These are phyloP conservation scores for Fraxinus albicans DNA, from an alignment of 305 asterid species.

Conservation along the genomic window DNA sequence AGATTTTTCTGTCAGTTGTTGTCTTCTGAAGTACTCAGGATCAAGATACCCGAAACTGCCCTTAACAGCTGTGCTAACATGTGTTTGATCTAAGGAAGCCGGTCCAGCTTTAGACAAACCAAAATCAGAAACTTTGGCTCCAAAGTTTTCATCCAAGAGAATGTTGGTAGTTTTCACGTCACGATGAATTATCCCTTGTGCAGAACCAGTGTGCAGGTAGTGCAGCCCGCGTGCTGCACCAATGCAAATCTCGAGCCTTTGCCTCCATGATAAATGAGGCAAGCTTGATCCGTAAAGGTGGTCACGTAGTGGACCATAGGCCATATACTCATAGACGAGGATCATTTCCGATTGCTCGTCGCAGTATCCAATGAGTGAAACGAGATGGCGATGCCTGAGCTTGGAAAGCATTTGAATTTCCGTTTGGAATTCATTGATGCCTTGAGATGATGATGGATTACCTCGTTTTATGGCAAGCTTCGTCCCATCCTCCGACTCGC, in stretches of 20 bases:
- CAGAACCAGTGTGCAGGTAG: constrained; percentile 87
- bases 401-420: constrained; percentile 78
- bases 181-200: constrained; percentile 84
- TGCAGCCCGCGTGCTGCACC: constrained; percentile 88
- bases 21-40: constrained; percentile 92
- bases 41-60: constrained; percentile 95
- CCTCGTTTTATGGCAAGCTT: constrained; percentile 84
- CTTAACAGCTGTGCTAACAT: constrained; percentile 93
- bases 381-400: constrained; percentile 85
- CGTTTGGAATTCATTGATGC: constrained; percentile 81
- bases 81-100: constrained; percentile 68
- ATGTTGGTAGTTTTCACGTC: constrained; percentile 94
- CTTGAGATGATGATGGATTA: constrained; percentile 80
- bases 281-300: constrained; percentile 65
- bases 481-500: constrained; percentile 56
- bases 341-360: constrained; percentile 91
- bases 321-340: constrained; percentile 85
- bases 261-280: constrained; percentile 69
- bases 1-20: constrained; percentile 82
- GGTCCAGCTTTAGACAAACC: constrained; percentile 89
- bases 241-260: constrained; percentile 83
- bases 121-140: constrained; percentile 80
- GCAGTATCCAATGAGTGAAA: constrained; percentile 89
- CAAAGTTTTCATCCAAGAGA: constrained; percentile 68
- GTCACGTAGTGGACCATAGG: constrained; percentile 79